Evolutionary conservation across 306 rosid genomes (phyloP).

Genomic region (Lathyrus sativus): DNA sequence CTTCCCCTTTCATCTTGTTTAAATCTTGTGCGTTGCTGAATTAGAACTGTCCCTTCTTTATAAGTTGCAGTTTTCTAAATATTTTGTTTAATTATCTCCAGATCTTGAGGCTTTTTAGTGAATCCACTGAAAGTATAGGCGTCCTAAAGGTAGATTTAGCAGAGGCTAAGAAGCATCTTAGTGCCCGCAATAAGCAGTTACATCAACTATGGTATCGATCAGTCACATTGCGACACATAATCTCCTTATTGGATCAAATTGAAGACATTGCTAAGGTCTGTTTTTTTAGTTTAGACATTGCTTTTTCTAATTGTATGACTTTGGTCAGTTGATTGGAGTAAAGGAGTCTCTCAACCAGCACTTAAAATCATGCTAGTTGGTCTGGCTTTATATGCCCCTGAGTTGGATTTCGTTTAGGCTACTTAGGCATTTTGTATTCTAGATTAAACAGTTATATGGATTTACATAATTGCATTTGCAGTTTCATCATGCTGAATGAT

Average conservation of each 20-base stretch:
- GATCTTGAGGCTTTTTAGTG: slow-evolving; percentile 96
- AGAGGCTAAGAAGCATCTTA: slow-evolving; percentile 81
- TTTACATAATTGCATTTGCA: slow-evolving; percentile 24
- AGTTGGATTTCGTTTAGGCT: slow-evolving; percentile 30
- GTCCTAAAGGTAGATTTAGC: slow-evolving; percentile 88
- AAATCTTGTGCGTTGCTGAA: slow-evolving; percentile 15
- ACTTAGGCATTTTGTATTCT: slow-evolving; percentile 30
- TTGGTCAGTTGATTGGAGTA: slow-evolving; percentile 32
- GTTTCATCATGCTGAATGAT: slow-evolving; percentile 16
- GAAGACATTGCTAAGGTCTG: slow-evolving; percentile 97
- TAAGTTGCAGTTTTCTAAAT: slow-evolving; percentile 25
- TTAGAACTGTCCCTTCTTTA: slow-evolving; percentile 21
- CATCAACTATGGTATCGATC: slow-evolving; percentile 99
- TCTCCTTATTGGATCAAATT: slow-evolving; percentile 96
- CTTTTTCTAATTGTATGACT: slow-evolving; percentile 36
- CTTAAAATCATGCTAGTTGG: slow-evolving; percentile 32
- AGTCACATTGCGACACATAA: slow-evolving; percentile 92
- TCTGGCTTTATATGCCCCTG: slow-evolving; percentile 33
- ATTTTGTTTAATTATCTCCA: slow-evolving; percentile 45
- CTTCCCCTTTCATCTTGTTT: slow-evolving; percentile 23
- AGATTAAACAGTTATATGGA: slow-evolving; percentile 27
- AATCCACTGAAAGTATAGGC: slow-evolving; percentile 78
- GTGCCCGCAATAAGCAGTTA: slow-evolving; percentile 93
- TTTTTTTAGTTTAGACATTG: slow-evolving; percentile 33
- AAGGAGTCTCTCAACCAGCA: slow-evolving; percentile 8